Evolutionary conservation across 768 basidiomycete species (phyloP), one percentile per base, ranked within the genome.

Genomic region (Pisolithus orientalis): DNA sequence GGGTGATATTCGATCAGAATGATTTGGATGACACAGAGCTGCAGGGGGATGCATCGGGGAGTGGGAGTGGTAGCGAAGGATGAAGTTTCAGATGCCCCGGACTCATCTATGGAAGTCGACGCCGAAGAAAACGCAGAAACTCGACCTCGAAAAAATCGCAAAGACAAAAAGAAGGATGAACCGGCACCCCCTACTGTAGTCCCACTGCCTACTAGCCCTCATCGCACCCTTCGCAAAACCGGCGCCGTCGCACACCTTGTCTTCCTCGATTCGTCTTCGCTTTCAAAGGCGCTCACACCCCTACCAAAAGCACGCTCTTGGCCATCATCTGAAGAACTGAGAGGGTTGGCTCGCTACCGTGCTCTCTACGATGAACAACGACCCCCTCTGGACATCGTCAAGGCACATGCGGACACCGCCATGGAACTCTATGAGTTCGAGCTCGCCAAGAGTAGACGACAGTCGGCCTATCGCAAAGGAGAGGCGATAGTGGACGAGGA

Each of bases 401-500:
- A 81, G 50, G 78, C 74, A n/a, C 90, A 90, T 57, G 90, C 90
- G 0, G 90, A 94, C 64, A 80, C 83, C 3, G 80, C 79, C 27
- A 84, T 95, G 67, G 82, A 78, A 31, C 72, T 81, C 25, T 93
- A 82, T 73, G 94, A 95, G 61, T 82, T 83, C 63, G 59, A 67
- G 47, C 46, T 59, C 11, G 79, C 80, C 28, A 82, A 80, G 66
- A 70, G 71, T 56, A 83, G 76, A 63, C 80, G 79, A 57, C 76
- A 78, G 62, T 80, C 82, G 24, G 76, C 80, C 63, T 90, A 87
- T 62, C 77, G 73, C 58, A 90, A 90, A 64, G 90, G 90, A 21
- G 91, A 92, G 61, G 91, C 88, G 6, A 76, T 95, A 51, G 88
- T 95, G 40, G 94, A 97, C 65, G 92, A 89, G 54, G 94, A 97